phyloP scores from a whole-genome alignment of 108 stramenopile species.

The Nitzschia sp. region DNA sequence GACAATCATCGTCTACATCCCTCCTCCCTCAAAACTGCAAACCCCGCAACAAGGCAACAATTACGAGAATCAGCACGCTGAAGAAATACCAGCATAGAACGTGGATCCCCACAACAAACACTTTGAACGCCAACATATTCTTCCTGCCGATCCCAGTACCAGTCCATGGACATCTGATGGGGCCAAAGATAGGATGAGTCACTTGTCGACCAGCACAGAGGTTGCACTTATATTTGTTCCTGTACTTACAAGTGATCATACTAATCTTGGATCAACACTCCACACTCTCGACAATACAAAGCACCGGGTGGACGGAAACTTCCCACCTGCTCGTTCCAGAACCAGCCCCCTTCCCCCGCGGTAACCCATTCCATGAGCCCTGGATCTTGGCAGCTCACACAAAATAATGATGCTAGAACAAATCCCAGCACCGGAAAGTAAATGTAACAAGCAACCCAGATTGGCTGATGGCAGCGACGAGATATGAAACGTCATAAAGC shows the following conservation, averaged over 20 bases:
- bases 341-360: constrained; percentile 83
- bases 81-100: constrained; percentile 87
- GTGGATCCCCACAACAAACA: constrained; percentile 83
- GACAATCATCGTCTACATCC: not conserved
- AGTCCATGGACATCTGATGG: constrained; percentile 76
- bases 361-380: constrained; percentile 82
- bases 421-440: constrained; percentile 72
- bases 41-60: constrained; percentile 55
- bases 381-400: constrained; percentile 86
- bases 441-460: constrained; percentile 71
- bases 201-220: not conserved
- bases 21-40: constrained; percentile 21
- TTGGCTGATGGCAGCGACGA: constrained; percentile 66
- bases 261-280: constrained; percentile 79
- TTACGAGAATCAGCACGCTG: constrained; percentile 73
- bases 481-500: not conserved
- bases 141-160: constrained; percentile 79
- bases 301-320: constrained; percentile 89
- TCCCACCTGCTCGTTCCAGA: constrained; percentile 92
- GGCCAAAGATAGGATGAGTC: not conserved
- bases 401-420: constrained; percentile 70
- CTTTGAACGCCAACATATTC: constrained; percentile 82
- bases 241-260: constrained; percentile 74
- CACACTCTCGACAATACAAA: constrained; percentile 85
- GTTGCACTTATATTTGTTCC: too few species aligned